phyloP scores from a whole-genome alignment of 1,284 basidiomycete genomes.

The Meira nashicola region DNA sequence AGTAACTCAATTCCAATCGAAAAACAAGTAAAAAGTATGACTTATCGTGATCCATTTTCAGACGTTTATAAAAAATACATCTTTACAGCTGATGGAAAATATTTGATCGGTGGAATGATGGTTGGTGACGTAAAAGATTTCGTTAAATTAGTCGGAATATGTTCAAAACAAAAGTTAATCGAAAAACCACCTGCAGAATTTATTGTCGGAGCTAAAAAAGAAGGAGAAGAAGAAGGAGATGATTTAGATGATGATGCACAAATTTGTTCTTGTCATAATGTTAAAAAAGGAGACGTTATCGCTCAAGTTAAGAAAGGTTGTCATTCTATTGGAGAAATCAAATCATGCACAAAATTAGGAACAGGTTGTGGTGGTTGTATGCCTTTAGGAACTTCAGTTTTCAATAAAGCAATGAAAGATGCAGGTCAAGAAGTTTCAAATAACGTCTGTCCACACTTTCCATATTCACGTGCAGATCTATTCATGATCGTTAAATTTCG shows the following conservation, averaged over 20 bases:
- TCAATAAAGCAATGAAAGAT: conserved; percentile 67
- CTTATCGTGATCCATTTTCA: conserved; percentile 68
- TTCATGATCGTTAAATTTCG: conserved; percentile 69
- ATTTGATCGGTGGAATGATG: conserved; percentile 74
- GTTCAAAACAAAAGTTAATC: conserved; percentile 69
- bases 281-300: conserved; percentile 63
- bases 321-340: conserved; percentile 61
- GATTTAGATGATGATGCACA: conserved; percentile 70
- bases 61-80: conserved; percentile 65
- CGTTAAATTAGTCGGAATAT: conserved; percentile 66
- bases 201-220: conserved; percentile 62
- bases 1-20: not conserved
- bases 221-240: conserved; percentile 61
- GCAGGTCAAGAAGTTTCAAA: conserved; percentile 64
- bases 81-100: conserved; percentile 69
- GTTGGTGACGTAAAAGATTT: conserved; percentile 70
- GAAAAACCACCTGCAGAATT: conserved; percentile 66
- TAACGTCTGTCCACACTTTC: conserved; percentile 67
- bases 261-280: conserved; percentile 69
- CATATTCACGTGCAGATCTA: conserved; percentile 66
- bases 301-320: conserved; percentile 61
- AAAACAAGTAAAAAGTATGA: conserved; percentile 60
- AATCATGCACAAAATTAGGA: conserved; percentile 67
- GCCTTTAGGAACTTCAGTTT: conserved; percentile 60
- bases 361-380: conserved; percentile 70